Conservation (phyloP, 2,329 filamentous ascomycete genomes). For the Colletotrichum siamense region DNA sequence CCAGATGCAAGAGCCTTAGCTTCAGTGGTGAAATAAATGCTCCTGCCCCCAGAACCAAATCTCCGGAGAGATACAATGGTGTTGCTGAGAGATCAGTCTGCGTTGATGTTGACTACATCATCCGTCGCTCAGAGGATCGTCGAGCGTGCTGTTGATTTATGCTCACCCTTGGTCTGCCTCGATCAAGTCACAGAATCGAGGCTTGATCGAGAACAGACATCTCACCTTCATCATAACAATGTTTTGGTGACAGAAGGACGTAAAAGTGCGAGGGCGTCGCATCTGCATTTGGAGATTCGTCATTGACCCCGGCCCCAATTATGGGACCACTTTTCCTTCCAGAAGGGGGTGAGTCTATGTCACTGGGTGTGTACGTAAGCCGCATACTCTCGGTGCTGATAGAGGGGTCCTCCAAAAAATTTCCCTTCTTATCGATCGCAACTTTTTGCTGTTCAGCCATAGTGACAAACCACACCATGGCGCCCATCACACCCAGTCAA, state of each 20-base stretch:
- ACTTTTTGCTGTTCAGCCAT: slow-evolving; percentile 18
- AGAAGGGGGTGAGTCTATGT: neutral
- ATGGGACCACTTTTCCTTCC: neutral
- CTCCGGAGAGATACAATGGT: neutral
- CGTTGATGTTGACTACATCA: neutral
- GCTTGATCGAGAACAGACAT: neutral
- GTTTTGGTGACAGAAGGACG: neutral
- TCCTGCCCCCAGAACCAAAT: neutral
- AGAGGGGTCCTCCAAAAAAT: slow-evolving; percentile 25
- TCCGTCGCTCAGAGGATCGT: neutral
- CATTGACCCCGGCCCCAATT: neutral
- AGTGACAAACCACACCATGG: slow-evolving; percentile 40
- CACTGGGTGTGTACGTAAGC: slow-evolving; percentile 15
- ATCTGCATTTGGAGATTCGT: neutral
- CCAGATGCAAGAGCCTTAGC: fast-evolving
- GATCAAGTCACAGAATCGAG: neutral
- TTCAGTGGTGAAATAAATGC: neutral
- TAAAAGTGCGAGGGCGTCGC: neutral
- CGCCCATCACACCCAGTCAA: slow-evolving; percentile 48
- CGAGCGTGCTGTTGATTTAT: neutral
- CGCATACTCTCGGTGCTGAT: slow-evolving; percentile 15
- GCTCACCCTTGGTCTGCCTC: neutral
- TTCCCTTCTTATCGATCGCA: slow-evolving; percentile 18
- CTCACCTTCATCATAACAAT: neutral
- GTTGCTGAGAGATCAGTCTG: neutral